Evolutionary conservation across 768 basidiomycete genomes (phyloP).

Genomic region (Kwoniella dendrophila): DNA sequence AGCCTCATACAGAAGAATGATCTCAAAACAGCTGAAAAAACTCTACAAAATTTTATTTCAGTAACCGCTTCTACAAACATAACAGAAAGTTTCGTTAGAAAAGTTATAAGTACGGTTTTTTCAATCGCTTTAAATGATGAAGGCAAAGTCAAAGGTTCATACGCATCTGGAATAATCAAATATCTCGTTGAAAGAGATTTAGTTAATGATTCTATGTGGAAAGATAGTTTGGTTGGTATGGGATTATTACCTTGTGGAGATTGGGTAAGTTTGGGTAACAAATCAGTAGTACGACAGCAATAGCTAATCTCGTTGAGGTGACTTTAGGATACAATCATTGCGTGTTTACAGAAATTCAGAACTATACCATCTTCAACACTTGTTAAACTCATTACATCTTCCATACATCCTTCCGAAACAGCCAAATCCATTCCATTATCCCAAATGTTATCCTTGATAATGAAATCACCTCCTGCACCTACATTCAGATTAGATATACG

Average conservation of each 20-base stretch:
- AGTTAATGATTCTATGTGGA: conserved; percentile 43
- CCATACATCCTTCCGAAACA: conserved; percentile 10
- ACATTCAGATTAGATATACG: conserved; percentile 45
- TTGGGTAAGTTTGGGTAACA: conserved; percentile 40
- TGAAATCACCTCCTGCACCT: conserved; percentile 37
- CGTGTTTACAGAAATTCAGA: conserved; percentile 20
- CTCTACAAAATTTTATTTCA: conserved; percentile 3
- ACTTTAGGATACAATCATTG: conserved; percentile 19
- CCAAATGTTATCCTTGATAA: conserved; percentile 18
- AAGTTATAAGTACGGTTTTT: conserved; percentile 25
- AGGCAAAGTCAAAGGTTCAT: conserved; percentile 23
- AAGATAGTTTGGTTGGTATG: conserved; percentile 33
- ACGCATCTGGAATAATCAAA: conserved; percentile 33
- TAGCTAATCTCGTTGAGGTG: conserved; percentile 9
- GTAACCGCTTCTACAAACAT: not conserved
- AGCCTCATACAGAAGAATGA: conserved; percentile 12
- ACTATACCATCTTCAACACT: conserved; percentile 34
- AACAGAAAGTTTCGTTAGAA: conserved; percentile 23
- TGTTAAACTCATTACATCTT: conserved; percentile 27
- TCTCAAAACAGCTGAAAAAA: not conserved
- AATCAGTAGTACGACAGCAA: no score
- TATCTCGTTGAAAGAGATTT: conserved; percentile 27
- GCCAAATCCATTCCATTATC: not conserved
- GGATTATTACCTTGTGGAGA: conserved; percentile 42
- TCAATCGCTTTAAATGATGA: conserved; percentile 22